These are phyloP conservation scores for Tetrahymena malaccensis DNA, from an alignment of 73 alveolate species.

Conservation along the genomic window DNA sequence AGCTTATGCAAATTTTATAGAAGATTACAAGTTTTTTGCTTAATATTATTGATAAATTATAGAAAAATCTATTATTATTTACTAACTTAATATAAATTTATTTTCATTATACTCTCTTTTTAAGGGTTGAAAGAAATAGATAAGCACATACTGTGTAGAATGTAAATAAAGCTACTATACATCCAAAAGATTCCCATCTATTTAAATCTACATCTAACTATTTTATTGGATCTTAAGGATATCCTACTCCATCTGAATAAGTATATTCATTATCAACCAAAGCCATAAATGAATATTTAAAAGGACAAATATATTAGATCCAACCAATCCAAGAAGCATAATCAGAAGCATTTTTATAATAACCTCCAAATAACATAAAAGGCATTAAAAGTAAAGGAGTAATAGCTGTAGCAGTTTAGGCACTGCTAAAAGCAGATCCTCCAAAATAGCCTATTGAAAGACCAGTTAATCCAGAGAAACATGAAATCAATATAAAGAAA, in stretches of 20 bases:
- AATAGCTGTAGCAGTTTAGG: slow-evolving; percentile 42
- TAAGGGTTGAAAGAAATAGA: background rate
- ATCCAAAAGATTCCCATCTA: background rate
- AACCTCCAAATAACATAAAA: slow-evolving; percentile 58
- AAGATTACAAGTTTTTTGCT: no score
- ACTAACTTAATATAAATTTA: background rate
- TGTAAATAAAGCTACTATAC: background rate
- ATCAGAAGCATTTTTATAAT: slow-evolving; percentile 42
- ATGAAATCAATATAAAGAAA: background rate
- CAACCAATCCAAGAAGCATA: slow-evolving; percentile 54
- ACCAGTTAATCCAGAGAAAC: slow-evolving; percentile 8
- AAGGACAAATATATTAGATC: slow-evolving; percentile 62
- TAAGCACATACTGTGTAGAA: background rate
- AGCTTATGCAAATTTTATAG: no score
- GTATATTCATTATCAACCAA: slow-evolving; percentile 49
- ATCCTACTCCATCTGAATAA: background rate
- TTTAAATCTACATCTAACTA: background rate
- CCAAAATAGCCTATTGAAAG: slow-evolving; percentile 45
- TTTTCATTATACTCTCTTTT: background rate
- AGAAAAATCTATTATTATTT: no score
- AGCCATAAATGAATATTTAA: slow-evolving; percentile 54
- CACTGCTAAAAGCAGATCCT: slow-evolving; percentile 42
- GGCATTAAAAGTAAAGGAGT: slow-evolving; percentile 52
- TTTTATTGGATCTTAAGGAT: background rate
- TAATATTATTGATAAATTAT: no score